A percentile compares a stretch with the other conserved stretches of the same genome.
phyloP scores from a whole-genome alignment of 768 basidiomycete species.

The Hortiboletus campestris region DNA sequence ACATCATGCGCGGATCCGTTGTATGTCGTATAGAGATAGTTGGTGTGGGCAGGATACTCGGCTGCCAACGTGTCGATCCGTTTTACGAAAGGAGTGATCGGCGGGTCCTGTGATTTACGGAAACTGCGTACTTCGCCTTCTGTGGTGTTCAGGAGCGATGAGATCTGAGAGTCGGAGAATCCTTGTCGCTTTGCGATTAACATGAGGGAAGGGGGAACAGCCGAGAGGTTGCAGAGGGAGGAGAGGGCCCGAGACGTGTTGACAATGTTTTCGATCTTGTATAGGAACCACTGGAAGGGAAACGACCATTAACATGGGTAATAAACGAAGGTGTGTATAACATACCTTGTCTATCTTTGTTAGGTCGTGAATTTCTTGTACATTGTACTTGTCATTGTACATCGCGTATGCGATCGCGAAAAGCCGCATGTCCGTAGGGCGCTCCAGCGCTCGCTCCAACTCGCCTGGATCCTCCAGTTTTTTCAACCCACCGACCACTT shows the following conservation, averaged over 20 bases:
- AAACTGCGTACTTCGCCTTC: slow-evolving; percentile 81
- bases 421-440: slow-evolving; percentile 92
- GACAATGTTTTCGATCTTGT: slow-evolving; percentile 99
- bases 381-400: slow-evolving; percentile 88
- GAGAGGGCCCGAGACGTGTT: slow-evolving; percentile 77
- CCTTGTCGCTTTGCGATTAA: slow-evolving; percentile 89
- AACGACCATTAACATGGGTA: neutral
- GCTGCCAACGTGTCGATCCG: slow-evolving; percentile 99
- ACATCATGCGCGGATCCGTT: slow-evolving; percentile 96
- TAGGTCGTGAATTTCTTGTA: slow-evolving; percentile 86
- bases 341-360: slow-evolving; percentile 96
- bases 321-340: neutral
- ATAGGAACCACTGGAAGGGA: slow-evolving; percentile 81
- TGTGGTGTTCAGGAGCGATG: slow-evolving; percentile 67
- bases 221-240: slow-evolving; percentile 63
- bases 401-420: slow-evolving; percentile 98
- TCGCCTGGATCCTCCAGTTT: slow-evolving; percentile 67
- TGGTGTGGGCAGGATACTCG: slow-evolving; percentile 97
- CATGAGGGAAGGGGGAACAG: slow-evolving; percentile 76
- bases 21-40: slow-evolving; percentile 99
- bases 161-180: slow-evolving; percentile 92
- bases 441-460: slow-evolving; percentile 71
- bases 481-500: slow-evolving; percentile 87
- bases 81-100: slow-evolving; percentile 94
- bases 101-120: slow-evolving; percentile 72